Evolutionary conservation across 2,329 filamentous ascomycete species (phyloP).

Genomic region (Colletotrichum abscissum): DNA sequence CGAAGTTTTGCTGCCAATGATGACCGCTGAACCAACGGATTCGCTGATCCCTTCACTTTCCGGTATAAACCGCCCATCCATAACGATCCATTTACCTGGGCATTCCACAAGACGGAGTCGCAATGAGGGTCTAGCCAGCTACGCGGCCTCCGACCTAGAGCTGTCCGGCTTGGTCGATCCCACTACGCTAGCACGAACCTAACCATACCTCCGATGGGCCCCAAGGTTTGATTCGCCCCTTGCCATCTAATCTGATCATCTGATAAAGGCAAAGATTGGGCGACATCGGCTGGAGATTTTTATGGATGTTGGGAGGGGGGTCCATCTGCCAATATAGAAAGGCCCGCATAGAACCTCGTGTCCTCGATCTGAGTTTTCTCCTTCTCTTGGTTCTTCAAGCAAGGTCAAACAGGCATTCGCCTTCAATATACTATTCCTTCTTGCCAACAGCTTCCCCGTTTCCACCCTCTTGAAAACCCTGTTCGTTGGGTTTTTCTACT

Average conservation of each 20-base stretch:
- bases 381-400: constrained; percentile 22
- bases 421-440: constrained; percentile 22
- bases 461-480: background rate
- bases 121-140: constrained; percentile 18
- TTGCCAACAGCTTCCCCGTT: background rate
- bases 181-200: constrained; percentile 32
- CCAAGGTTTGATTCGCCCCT: constrained; percentile 15
- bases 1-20: background rate
- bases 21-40: constrained; percentile 2
- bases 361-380: background rate
- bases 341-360: constrained; percentile 4
- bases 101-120: background rate
- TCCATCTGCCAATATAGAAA: constrained; percentile 20
- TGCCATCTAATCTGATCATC: constrained; percentile 35
- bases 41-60: constrained; percentile 20
- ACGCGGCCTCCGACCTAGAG: constrained; percentile 27
- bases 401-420: constrained; percentile 28
- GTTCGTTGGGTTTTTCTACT: constrained; percentile 5
- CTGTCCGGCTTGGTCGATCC: constrained; percentile 25
- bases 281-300: constrained; percentile 25
- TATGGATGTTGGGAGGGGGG: background rate
- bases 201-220: constrained; percentile 24
- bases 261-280: constrained; percentile 31
- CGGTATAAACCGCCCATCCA: constrained; percentile 2
- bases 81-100: constrained; percentile 4